phyloP scores from a whole-genome alignment of 495 filamentous ascomycete species.

The Evernia prunastri region DNA sequence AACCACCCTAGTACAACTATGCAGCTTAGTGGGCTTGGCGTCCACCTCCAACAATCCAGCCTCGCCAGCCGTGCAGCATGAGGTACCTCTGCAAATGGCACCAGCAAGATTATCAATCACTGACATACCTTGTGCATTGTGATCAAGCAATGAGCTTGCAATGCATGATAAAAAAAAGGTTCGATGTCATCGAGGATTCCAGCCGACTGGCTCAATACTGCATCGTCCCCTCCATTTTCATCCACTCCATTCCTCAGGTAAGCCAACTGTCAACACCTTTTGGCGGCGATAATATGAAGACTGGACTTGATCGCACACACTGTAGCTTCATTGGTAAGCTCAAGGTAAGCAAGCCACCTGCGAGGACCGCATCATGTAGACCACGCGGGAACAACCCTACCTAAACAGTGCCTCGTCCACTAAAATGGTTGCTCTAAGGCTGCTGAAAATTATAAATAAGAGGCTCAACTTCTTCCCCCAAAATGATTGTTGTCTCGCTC shows the following conservation, averaged over 20 bases:
- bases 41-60: slow-evolving; percentile 6
- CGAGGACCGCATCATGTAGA: neutral
- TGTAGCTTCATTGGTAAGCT: slow-evolving; percentile 1
- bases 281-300: too few species aligned
- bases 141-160: neutral
- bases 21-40: too few species aligned
- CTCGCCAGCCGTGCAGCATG: too few species aligned
- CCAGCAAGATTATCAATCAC: neutral
- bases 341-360: neutral
- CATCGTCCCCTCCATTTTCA: neutral
- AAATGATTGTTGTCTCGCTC: neutral
- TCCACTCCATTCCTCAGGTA: neutral
- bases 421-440: neutral
- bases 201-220: neutral
- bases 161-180: too few species aligned
- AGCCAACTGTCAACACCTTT: neutral
- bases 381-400: neutral
- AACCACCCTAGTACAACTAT: slow-evolving; percentile 7
- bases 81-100: too few species aligned
- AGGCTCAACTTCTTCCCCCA: too few species aligned
- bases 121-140: neutral
- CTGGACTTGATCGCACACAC: too few species aligned
- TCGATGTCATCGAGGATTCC: too few species aligned
- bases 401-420: neutral
- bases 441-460: neutral